Conservation (phyloP, 2,329 filamentous ascomycete genomes). For the Pyricularia pennisetigena region DNA sequence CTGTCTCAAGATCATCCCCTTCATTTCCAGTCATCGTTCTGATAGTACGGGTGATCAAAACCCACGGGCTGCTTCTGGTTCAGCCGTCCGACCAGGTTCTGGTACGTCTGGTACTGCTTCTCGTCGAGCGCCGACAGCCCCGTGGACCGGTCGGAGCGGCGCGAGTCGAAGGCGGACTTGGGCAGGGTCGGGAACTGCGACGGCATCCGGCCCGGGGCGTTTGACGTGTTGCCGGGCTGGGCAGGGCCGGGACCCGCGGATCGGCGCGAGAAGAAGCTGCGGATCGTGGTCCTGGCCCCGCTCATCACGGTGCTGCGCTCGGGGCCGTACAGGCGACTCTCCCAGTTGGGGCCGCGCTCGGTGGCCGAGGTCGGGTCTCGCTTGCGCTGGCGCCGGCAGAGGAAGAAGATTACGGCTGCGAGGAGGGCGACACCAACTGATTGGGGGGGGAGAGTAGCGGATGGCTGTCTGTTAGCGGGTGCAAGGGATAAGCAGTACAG, state of each 20-base stretch:
- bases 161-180: not conserved
- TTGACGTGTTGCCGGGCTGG: not conserved
- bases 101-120: slow-evolving; percentile 1
- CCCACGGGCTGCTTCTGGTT: slow-evolving; percentile 1
- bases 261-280: not conserved
- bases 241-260: not conserved
- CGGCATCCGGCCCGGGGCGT: not conserved
- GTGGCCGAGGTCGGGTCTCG: not conserved
- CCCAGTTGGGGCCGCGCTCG: not conserved
- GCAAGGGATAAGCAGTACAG: not conserved
- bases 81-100: not conserved
- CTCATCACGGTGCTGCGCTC: not conserved
- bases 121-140: not conserved
- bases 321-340: not conserved
- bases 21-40: not conserved
- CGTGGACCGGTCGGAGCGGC: not conserved
- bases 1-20: not conserved
- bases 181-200: not conserved
- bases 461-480: not conserved
- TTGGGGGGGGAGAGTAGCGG: too few species aligned
- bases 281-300: not conserved
- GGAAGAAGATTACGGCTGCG: not conserved
- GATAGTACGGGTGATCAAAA: slow-evolving; percentile 1
- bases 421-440: not conserved
- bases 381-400: not conserved